Evolutionary conservation across 441 rosid species (phyloP).

Genomic region (Populus hybrid): DNA sequence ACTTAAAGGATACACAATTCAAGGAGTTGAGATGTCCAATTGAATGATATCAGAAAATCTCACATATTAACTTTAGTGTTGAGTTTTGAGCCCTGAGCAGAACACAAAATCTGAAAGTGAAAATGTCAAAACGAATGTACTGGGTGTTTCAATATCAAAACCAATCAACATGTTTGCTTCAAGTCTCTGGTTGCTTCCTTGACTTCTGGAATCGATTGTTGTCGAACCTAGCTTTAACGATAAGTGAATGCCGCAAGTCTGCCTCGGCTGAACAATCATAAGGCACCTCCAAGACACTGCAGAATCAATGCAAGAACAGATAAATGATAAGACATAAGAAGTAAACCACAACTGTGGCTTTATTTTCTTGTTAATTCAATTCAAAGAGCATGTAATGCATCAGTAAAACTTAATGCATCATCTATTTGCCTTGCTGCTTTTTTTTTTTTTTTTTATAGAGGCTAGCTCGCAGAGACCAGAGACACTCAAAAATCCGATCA

Average conservation of each 20-base stretch:
- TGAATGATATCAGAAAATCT: too few species aligned
- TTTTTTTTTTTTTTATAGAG: too few species aligned
- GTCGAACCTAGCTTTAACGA: slow-evolving; percentile 64
- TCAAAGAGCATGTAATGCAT: too few species aligned
- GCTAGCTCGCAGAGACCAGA: too few species aligned
- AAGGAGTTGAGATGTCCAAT: too few species aligned
- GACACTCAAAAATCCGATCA: not conserved
- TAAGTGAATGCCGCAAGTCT: slow-evolving; percentile 63
- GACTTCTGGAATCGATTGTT: slow-evolving; percentile 61
- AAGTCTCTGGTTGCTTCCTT: not conserved
- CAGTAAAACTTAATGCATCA: too few species aligned
- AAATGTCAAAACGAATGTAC: not conserved
- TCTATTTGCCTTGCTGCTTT: too few species aligned
- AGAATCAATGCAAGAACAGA: slow-evolving; percentile 2
- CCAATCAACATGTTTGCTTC: not conserved
- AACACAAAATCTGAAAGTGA: not conserved
- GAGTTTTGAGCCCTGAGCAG: not conserved
- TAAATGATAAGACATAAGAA: slow-evolving; percentile 15
- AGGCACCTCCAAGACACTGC: slow-evolving; percentile 51
- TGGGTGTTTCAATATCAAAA: not conserved
- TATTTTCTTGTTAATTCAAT: too few species aligned
- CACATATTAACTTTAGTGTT: too few species aligned
- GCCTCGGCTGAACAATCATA: slow-evolving; percentile 75
- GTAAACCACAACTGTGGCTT: not conserved
- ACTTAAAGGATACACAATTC: too few species aligned